Evolutionary conservation across 2,329 filamentous ascomycete species (phyloP), one percentile per base, ranked within the genome.

Genomic region (Didymella keratinophila): DNA sequence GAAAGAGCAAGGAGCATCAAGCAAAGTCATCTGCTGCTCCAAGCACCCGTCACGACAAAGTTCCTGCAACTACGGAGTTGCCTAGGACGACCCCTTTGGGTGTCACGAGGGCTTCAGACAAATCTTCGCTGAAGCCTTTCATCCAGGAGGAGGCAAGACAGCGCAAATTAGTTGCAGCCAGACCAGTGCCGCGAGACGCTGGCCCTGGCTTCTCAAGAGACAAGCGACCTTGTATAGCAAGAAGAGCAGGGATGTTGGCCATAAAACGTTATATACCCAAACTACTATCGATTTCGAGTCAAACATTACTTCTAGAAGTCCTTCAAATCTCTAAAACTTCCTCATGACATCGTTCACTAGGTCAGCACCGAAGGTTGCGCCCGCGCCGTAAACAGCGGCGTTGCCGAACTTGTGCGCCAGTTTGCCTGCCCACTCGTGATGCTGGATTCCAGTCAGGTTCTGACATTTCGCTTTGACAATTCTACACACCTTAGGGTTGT

Each of bases 291-390:
- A 23, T 37, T 20, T 21, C 9, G 4, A 30, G 21, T 12, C 27
- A 10, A 16, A 16, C 27, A 2, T 16, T 11, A 2, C 9, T 9
- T 44, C 28, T 8, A 23, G 14, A 30, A 3, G 11, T n/a, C 32
- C n/a, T 4, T 4, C 45, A 18, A 64, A 21, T 12, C 10, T 20
- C 37, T 41, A 41, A 32, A 68, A 65, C 42, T 64, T 68, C 57
- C 62, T 61, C 62, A 67, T 65, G 23, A 58, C 66, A 58, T 65
- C 62, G 32, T 68, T 67, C 9, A 68, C 61, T 6, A 66, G 12
- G 62, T 65, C 61, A 21, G 61, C 57, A 3, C 66, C 64, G 51
- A 67, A 68, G 5, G 62, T 65, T 25, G 66, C 66, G 32, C 66
- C 64, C 21, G 64, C 64, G 0, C 64, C 64, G 7, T 57, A 56